Conservation (phyloP, 345 rosid species). For the Aethionema arabicum region DNA sequence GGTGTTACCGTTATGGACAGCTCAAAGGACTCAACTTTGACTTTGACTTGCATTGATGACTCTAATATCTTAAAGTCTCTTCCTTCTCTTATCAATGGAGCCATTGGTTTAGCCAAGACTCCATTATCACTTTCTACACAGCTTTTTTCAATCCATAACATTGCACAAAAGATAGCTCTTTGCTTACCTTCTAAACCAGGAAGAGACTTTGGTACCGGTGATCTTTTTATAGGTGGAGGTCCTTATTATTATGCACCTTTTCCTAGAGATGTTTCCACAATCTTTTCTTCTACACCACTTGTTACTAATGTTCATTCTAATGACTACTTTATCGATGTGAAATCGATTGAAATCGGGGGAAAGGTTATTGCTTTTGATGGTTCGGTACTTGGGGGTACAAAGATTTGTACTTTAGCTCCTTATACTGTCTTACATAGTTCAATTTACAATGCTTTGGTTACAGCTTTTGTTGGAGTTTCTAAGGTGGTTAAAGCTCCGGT, state of each 20-base stretch:
- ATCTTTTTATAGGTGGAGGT: constrained; percentile 21
- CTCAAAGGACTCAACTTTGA: not conserved
- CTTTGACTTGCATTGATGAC: constrained; percentile 3
- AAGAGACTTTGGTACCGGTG: not conserved
- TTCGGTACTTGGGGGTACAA: constrained; percentile 13
- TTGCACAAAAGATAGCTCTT: constrained; percentile 5
- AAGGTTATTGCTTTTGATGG: constrained; percentile 11
- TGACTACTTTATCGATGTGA: constrained; percentile 37
- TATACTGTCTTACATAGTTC: constrained; percentile 33
- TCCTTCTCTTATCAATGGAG: constrained; percentile 14
- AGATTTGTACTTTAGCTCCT: constrained; percentile 33
- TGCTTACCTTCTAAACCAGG: constrained; percentile 31
- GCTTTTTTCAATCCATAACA: not conserved
- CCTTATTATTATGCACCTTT: not conserved
- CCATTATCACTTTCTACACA: constrained; percentile 4
- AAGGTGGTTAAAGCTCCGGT: constrained; percentile 10
- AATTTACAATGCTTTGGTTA: constrained; percentile 34
- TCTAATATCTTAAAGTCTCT: not conserved
- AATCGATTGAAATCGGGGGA: constrained; percentile 26
- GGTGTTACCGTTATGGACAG: not conserved
- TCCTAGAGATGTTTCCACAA: constrained; percentile 4
- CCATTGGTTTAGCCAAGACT: constrained; percentile 20
- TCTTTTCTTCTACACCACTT: constrained; percentile 29
- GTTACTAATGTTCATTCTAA: constrained; percentile 15
- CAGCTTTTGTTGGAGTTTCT: not conserved